Conservation (phyloP, 2,329 filamentous ascomycete species). For the Plenodomus tracheiphilus region DNA sequence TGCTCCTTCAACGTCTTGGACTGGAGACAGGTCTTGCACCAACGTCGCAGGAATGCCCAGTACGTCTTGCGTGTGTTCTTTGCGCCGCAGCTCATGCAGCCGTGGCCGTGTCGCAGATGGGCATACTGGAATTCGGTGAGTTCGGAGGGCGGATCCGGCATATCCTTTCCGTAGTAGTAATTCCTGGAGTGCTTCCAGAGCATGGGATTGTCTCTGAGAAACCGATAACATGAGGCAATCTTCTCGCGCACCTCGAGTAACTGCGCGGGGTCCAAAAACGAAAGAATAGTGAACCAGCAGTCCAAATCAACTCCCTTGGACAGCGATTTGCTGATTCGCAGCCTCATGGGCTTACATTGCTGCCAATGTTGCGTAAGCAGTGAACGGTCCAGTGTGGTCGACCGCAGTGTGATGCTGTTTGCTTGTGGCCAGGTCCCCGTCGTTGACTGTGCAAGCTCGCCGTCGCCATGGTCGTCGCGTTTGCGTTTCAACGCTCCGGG, state of each 20-base stretch:
- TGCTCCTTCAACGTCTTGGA: conserved; percentile 38
- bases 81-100: conserved; percentile 45
- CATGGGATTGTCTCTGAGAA: conserved; percentile 39
- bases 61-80: conserved; percentile 46
- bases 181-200: conserved; percentile 44
- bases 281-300: conserved; percentile 42
- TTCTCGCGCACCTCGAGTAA: conserved; percentile 40
- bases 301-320: conserved; percentile 37
- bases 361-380: conserved; percentile 25
- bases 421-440: conserved; percentile 1
- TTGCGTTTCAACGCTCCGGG: conserved; percentile 33
- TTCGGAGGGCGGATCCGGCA: conserved; percentile 41
- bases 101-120: conserved; percentile 43
- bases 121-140: conserved; percentile 48
- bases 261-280: conserved; percentile 40
- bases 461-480: conserved; percentile 17
- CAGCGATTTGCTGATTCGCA: conserved; percentile 32
- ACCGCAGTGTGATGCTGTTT: conserved; percentile 11
- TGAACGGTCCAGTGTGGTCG: conserved; percentile 10
- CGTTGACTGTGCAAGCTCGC: conserved; percentile 5
- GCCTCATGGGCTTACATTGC: conserved; percentile 30
- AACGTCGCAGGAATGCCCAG: conserved; percentile 49
- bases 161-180: conserved; percentile 37
- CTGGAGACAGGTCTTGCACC: conserved; percentile 46
- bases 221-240: conserved; percentile 41